These are phyloP conservation scores for Raphanus raphanistrum DNA, from an alignment of 345 rosid species.

Conservation along the genomic window DNA sequence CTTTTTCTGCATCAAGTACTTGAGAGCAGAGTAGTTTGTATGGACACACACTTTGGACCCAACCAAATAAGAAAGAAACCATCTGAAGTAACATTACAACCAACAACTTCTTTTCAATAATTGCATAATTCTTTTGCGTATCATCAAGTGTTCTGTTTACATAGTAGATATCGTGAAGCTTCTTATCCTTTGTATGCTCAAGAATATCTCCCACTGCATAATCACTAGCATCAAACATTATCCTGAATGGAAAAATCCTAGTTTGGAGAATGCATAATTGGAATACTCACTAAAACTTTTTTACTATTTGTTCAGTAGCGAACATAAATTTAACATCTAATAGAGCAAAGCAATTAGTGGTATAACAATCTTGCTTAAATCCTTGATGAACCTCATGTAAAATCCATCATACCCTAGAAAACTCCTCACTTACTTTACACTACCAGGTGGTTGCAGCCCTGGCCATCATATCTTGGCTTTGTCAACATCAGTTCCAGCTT, in stretches of 20 bases:
- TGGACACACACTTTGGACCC: too few species aligned
- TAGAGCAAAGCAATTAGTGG: background rate
- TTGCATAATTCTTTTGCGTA: too few species aligned
- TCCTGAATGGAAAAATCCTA: background rate
- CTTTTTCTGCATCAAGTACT: too few species aligned
- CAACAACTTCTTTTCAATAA: too few species aligned
- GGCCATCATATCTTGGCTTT: background rate
- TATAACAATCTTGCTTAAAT: background rate
- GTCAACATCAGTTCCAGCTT: background rate
- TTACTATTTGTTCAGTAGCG: background rate
- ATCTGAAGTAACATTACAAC: too few species aligned
- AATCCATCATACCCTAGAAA: background rate
- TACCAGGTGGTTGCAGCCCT: background rate
- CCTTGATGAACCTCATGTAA: background rate
- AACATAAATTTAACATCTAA: background rate
- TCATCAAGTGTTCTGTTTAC: background rate
- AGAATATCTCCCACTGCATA: background rate
- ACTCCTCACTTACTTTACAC: background rate
- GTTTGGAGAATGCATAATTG: background rate
- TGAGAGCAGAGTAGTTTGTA: too few species aligned
- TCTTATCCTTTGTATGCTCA: background rate
- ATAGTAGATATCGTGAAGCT: background rate
- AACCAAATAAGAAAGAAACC: too few species aligned
- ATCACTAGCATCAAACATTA: background rate
- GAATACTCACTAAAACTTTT: background rate